A percentile compares a stretch with the other conserved stretches of the same genome.
These are phyloP conservation scores for Annulohypoxylon bovei DNA, from an alignment of 495 filamentous ascomycete species.

Conservation along the genomic window DNA sequence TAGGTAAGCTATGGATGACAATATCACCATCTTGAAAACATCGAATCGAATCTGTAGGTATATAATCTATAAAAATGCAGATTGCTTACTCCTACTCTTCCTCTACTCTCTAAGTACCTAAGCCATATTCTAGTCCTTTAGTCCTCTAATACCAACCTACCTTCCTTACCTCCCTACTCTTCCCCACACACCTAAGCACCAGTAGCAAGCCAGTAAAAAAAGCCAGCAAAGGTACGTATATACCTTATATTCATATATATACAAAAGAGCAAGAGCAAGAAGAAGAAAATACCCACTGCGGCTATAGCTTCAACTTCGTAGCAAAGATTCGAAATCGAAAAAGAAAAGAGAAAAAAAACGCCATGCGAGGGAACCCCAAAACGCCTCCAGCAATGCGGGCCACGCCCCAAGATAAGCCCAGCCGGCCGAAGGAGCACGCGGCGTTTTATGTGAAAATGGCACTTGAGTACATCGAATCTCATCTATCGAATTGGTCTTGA, in stretches of 20 bases:
- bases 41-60: background rate
- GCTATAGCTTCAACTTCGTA: background rate
- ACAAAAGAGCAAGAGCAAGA: background rate
- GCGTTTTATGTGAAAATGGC: background rate
- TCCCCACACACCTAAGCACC: too few species aligned
- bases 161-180: too few species aligned
- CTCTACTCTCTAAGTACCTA: background rate
- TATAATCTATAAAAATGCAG: background rate
- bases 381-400: constrained; percentile 47
- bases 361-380: constrained; percentile 16
- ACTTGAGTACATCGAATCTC: constrained; percentile 20
- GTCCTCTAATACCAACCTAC: background rate
- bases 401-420: constrained; percentile 7
- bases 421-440: constrained; percentile 7
- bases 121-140: background rate
- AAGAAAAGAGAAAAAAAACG: background rate
- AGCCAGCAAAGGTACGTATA: background rate
- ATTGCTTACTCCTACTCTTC: background rate
- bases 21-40: background rate
- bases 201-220: too few species aligned
- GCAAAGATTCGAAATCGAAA: background rate
- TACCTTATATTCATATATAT: constrained; percentile 1
- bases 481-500: constrained; percentile 15
- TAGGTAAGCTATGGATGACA: background rate
- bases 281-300: background rate